phyloP scores from a whole-genome alignment of 257 asterid genomes.

The Salvia miltiorrhiza region DNA sequence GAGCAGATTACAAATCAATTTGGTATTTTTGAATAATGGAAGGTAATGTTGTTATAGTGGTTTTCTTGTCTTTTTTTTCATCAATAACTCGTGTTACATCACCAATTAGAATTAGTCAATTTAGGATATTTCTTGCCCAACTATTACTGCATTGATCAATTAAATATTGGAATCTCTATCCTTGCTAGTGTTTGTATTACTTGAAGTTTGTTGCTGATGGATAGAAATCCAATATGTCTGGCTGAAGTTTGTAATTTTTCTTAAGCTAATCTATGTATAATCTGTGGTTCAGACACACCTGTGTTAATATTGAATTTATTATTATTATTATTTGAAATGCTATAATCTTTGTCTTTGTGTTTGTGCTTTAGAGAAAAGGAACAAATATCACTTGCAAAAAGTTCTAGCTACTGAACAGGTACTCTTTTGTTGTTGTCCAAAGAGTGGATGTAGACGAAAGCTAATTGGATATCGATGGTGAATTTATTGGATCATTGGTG shows the following conservation, averaged over 20 bases:
- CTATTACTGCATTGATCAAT: neutral
- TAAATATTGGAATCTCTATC: neutral
- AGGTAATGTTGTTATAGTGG: conserved; percentile 44
- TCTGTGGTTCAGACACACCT: too few relatives aligned
- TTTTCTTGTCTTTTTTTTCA: neutral
- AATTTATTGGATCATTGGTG: too few relatives aligned
- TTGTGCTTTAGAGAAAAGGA: conserved; percentile 40
- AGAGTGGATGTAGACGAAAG: too few relatives aligned
- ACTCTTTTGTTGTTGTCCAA: conserved; percentile 10
- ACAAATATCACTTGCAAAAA: conserved; percentile 38
- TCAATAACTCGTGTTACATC: neutral
- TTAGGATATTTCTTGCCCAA: neutral
- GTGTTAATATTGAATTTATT: too few relatives aligned
- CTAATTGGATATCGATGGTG: too few relatives aligned
- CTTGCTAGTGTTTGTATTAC: neutral
- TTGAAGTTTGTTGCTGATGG: too few relatives aligned
- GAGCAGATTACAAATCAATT: conserved; percentile 72
- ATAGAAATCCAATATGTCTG: too few relatives aligned
- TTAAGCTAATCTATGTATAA: too few relatives aligned
- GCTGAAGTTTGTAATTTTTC: too few relatives aligned
- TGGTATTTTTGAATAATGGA: conserved; percentile 98
- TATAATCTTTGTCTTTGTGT: neutral
- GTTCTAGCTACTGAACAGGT: conserved; percentile 55
- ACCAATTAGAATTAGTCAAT: neutral
- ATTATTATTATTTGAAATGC: neutral